Evolutionary conservation across 805 yeast species (phyloP).

Genomic region (Metschnikowia lunata): DNA sequence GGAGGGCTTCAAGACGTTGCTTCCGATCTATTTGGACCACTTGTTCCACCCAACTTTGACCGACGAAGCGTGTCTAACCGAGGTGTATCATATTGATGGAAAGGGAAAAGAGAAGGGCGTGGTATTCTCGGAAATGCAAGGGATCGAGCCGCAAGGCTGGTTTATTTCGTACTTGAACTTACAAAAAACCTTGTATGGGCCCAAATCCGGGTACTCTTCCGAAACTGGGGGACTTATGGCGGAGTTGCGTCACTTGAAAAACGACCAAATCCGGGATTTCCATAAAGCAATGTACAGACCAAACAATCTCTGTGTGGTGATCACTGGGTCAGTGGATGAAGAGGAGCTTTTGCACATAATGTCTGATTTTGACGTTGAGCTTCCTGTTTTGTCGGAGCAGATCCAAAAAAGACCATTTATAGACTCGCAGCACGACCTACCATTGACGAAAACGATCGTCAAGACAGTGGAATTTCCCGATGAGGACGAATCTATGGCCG

Average conservation of each 20-base stretch:
- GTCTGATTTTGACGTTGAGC: constrained; percentile 54
- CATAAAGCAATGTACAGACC: constrained; percentile 73
- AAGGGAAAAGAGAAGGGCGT: constrained; percentile 91
- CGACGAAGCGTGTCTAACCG: constrained; percentile 87
- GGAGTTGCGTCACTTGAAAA: constrained; percentile 68
- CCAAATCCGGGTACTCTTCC: constrained; percentile 76
- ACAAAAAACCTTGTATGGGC: constrained; percentile 51
- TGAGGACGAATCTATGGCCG: constrained; percentile 80
- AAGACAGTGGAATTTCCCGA: constrained; percentile 79
- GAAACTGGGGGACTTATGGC: constrained; percentile 91
- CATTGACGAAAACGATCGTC: constrained; percentile 35
- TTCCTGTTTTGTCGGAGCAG: constrained; percentile 40
- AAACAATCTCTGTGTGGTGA: constrained; percentile 74
- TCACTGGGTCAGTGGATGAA: constrained; percentile 84
- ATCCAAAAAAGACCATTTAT: constrained; percentile 66
- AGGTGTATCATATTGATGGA: constrained; percentile 92
- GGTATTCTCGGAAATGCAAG: constrained; percentile 96
- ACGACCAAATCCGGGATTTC: constrained; percentile 69
- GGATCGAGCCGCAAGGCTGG: constrained; percentile 75
- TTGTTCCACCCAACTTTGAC: constrained; percentile 78
- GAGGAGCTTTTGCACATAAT: constrained; percentile 60
- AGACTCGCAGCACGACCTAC: constrained; percentile 52
- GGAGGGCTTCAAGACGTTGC: constrained; percentile 81
- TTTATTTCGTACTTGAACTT: constrained; percentile 57
- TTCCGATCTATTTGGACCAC: constrained; percentile 91